phyloP scores from a whole-genome alignment of 2,329 filamentous ascomycete genomes.

The Keithomyces neogunnii region DNA sequence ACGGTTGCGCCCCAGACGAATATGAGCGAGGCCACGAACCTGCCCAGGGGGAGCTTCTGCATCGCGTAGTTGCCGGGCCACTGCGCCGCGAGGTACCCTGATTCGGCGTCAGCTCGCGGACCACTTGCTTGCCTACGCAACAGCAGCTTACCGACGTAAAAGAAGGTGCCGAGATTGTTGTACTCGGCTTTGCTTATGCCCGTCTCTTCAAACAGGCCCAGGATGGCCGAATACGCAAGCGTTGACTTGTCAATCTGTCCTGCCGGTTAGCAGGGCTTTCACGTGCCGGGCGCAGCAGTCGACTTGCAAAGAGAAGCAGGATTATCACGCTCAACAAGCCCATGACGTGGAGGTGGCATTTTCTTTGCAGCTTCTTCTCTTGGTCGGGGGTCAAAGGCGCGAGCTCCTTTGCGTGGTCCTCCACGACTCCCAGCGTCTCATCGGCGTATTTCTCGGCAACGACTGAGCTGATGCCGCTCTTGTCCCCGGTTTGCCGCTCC shows the following conservation, averaged over 20 bases:
- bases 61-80: constrained; percentile 31
- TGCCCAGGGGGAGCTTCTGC: constrained; percentile 27
- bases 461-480: neutral
- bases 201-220: constrained; percentile 32
- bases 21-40: constrained; percentile 23
- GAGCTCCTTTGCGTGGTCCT: constrained; percentile 23
- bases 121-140: neutral
- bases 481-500: neutral
- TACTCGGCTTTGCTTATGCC: constrained; percentile 27
- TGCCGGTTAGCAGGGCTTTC: no score
- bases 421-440: constrained; percentile 25
- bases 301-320: constrained; percentile 26
- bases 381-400: constrained; percentile 21
- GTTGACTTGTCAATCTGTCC: constrained; percentile 25
- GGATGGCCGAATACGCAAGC: constrained; percentile 29
- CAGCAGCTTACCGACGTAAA: constrained; percentile 27
- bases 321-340: constrained; percentile 23
- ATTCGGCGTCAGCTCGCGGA: neutral
- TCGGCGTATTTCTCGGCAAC: constrained; percentile 22
- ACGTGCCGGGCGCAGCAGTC: no score
- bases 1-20: constrained; percentile 27
- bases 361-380: constrained; percentile 21
- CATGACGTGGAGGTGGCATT: constrained; percentile 25
- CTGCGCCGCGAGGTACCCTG: constrained; percentile 28
- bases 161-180: constrained; percentile 32